Evolutionary conservation across 1,284 basidiomycete genomes (phyloP), one percentile per base, ranked within the genome.

Genomic region (Violaceomyces palustris): DNA sequence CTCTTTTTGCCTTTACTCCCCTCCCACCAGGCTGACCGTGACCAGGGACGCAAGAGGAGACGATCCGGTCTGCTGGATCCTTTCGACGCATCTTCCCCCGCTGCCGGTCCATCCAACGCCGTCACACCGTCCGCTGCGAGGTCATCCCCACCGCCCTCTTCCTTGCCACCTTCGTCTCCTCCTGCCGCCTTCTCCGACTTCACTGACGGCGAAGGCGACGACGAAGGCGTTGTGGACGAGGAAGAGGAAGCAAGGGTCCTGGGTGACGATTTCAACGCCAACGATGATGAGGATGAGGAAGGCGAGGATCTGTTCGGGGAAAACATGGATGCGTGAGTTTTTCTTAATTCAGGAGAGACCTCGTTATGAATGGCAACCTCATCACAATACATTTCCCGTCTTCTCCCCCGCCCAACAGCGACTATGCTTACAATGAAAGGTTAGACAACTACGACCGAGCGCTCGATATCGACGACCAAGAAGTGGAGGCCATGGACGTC

Each of bases 291-390:
- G 24, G 76, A 77, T 21, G 75, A 72, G 17, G 88, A 91, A 19
- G 90, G 88, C 26, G 92, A 94, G 74, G 92, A 98, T 76, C 81
- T 98, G 21, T 97, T 93, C 75, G 88, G 81, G 33, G 85, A 93
- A 12, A 80, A 79, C 30, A 75, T 81, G 68, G 76, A 88, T 56
- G 83, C 82, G 88, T 92, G 65, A 69, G 84, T 79, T 28, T 30
- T 32, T 8, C 53, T 30, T 46, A 35, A 48, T 28, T 28, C 42
- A 23, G 29, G 35, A 7, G 21, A 8, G 8, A 8, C 8, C 18
- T 2, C 18, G n/a, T 18, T 9, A 24, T 17, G 4, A 27, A 19
- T 38, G n/a, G n/a, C n/a, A n/a, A n/a, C n/a, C n/a, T n/a, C n/a
- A n/a, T n/a, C n/a, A n/a, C n/a, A n/a, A n/a, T n/a, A n/a, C n/a